Conservation (phyloP, 2,329 filamentous ascomycete species). For the Botryotinia globosa region DNA sequence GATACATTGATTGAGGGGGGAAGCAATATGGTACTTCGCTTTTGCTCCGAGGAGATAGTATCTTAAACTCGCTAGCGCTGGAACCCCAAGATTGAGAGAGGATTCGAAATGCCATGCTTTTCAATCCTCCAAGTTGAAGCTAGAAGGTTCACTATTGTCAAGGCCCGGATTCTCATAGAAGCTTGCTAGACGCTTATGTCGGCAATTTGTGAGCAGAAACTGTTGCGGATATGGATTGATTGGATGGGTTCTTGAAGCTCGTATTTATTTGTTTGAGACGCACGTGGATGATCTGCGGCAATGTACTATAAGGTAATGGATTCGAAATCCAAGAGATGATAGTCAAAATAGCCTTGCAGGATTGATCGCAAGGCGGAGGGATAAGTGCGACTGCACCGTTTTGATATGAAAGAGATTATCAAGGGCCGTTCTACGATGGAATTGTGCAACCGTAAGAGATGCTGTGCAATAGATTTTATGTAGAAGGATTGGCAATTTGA, state of each 20-base stretch:
- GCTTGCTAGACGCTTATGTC: neutral
- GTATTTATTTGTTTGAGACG: neutral
- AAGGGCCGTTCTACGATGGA: neutral
- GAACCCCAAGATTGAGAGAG: neutral
- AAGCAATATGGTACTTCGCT: neutral
- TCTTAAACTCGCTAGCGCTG: neutral
- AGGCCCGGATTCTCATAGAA: neutral
- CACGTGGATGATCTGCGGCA: neutral
- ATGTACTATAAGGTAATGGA: neutral
- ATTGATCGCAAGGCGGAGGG: neutral
- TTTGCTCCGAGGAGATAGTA: neutral
- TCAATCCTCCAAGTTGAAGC: neutral
- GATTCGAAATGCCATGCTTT: neutral
- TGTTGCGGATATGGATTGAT: neutral
- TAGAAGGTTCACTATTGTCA: neutral
- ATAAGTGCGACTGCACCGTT: neutral
- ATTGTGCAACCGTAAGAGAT: neutral
- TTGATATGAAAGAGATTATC: neutral
- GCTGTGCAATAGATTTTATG: neutral
- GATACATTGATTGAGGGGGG: neutral
- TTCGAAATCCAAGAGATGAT: neutral
- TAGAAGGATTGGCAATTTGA: neutral
- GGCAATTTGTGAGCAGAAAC: neutral
- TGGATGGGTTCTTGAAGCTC: neutral
- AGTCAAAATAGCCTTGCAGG: constrained; percentile 1